A percentile compares a stretch with the other conserved stretches of the same genome.
Evolutionary conservation across 305 asterid genomes (phyloP).

Genomic region (Petunia hybrid): DNA sequence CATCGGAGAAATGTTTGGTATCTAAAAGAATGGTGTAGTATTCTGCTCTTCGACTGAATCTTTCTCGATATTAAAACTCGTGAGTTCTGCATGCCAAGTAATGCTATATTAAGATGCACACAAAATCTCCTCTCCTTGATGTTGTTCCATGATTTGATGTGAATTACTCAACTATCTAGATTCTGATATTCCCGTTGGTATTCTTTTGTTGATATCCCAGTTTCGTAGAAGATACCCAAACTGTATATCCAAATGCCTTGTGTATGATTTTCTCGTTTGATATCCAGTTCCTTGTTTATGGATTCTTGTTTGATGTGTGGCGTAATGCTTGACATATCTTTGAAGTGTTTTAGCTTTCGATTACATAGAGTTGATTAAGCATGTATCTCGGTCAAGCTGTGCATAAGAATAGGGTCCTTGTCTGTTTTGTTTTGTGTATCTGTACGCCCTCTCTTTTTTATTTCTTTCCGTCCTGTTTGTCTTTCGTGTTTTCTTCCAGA

Average conservation of each 20-base stretch:
- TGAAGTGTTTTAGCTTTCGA: not conserved
- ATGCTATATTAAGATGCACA: not conserved
- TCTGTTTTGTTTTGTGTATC: slow-evolving; percentile 23
- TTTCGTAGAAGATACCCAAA: not conserved
- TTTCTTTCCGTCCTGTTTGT: slow-evolving; percentile 11
- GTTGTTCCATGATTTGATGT: not conserved
- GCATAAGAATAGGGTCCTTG: slow-evolving; percentile 9
- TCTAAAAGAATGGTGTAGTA: slow-evolving; percentile 6
- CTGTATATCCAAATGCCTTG: not conserved
- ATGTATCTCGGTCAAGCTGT: slow-evolving; percentile 27
- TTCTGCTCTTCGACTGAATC: slow-evolving; percentile 9
- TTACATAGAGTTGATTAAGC: slow-evolving; percentile 19
- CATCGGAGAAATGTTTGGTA: not conserved
- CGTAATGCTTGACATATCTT: not conserved
- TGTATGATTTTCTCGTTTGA: slow-evolving; percentile 12
- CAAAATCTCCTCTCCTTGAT: not conserved
- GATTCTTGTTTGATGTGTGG: slow-evolving; percentile 18
- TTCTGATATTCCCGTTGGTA: not conserved
- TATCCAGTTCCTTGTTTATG: slow-evolving; percentile 8
- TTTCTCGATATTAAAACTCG: not conserved
- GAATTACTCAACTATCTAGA: slow-evolving; percentile 12
- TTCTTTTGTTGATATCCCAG: not conserved
- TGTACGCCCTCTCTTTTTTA: not conserved
- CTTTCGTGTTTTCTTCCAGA: slow-evolving; percentile 22
- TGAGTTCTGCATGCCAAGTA: slow-evolving; percentile 18